Percentiles rank a stretch among this genome's conserved stretches.
Conservation (phyloP, 768 basidiomycete genomes). For the Harrya chromipes region DNA sequence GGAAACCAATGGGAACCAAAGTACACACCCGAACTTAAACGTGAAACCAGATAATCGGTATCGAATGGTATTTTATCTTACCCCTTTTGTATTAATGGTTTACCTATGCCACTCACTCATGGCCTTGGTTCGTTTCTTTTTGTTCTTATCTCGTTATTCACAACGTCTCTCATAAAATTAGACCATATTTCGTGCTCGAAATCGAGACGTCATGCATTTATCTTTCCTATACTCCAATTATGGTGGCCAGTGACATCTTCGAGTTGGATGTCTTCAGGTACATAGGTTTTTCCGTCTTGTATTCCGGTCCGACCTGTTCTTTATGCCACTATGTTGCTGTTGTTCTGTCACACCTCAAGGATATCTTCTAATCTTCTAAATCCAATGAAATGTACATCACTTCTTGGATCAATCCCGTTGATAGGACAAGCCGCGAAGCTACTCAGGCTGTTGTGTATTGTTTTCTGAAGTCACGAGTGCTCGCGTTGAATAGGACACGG, state of each 20-base stretch:
- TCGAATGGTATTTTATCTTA: conserved; percentile 25
- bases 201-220: conserved; percentile 5
- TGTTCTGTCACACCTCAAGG: not conserved
- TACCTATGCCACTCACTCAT: conserved; percentile 17
- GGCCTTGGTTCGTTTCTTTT: not conserved
- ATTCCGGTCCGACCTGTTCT: not conserved
- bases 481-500: too few species aligned
- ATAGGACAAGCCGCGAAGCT: not conserved
- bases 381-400: conserved; percentile 1
- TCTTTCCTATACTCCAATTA: not conserved
- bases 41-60: conserved; percentile 17
- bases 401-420: not conserved
- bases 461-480: too few species aligned
- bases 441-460: too few species aligned
- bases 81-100: conserved; percentile 23
- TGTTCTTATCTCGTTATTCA: conserved; percentile 2
- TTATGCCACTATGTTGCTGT: conserved; percentile 8
- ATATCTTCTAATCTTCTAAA: too few species aligned
- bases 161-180: not conserved
- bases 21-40: conserved; percentile 3
- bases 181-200: conserved; percentile 5
- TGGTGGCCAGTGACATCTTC: not conserved
- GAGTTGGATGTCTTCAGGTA: not conserved
- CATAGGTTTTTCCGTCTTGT: not conserved
- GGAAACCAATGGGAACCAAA: conserved; percentile 1